Evolutionary conservation across 306 rosid species (phyloP).

Genomic region (Castanea mollissima): DNA sequence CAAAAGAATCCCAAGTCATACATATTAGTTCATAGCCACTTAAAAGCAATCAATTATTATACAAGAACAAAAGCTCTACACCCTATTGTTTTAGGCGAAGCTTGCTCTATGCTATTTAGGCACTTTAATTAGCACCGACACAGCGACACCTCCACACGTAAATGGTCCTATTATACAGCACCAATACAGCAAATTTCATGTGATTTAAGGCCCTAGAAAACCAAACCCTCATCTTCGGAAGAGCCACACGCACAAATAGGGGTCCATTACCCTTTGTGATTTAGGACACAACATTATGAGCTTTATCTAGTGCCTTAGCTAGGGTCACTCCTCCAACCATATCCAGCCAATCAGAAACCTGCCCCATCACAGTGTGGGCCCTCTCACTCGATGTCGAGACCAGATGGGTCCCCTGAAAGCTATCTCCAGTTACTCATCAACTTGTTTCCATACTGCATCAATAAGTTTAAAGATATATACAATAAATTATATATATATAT

Average conservation of each 20-base stretch:
- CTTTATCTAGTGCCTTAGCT: constrained; percentile 4
- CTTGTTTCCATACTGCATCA: not conserved
- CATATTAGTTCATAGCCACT: too few species aligned
- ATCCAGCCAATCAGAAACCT: not conserved
- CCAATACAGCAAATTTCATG: not conserved
- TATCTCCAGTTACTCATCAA: constrained; percentile 10
- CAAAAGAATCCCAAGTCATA: too few species aligned
- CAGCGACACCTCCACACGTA: not conserved
- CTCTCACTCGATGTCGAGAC: constrained; percentile 22
- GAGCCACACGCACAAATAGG: constrained; percentile 14
- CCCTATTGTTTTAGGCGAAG: not conserved
- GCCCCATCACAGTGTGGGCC: not conserved
- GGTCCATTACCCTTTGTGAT: constrained; percentile 20
- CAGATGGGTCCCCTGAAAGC: constrained; percentile 24
- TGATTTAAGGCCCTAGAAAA: not conserved
- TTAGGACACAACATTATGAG: not conserved
- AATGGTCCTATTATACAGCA: not conserved
- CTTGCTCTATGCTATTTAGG: not conserved
- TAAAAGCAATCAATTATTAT: not conserved
- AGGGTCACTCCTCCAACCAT: not conserved
- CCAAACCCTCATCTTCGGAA: not conserved
- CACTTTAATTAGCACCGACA: not conserved
- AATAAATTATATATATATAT: too few species aligned
- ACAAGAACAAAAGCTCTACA: not conserved
- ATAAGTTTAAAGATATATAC: too few species aligned